Evolutionary conservation across 1,139 yeast genomes (phyloP).

Genomic region (Arxiozyma slooffiae): DNA sequence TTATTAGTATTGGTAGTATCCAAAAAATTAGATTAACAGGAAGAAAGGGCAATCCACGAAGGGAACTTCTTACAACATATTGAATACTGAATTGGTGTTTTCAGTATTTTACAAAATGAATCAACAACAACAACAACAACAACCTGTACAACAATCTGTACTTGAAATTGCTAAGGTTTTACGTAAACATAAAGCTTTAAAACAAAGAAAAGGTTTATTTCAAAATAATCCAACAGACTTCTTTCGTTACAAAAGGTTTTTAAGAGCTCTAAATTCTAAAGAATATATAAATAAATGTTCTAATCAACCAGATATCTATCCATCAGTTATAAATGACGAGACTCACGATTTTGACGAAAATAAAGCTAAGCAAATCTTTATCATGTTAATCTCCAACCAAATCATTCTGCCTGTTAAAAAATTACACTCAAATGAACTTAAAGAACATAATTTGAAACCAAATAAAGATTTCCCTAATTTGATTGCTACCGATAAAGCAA

Average conservation of each 20-base stretch:
- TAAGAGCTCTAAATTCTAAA: conserved; percentile 65
- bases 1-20: too few relatives aligned
- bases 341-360: conserved; percentile 32
- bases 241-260: conserved; percentile 76
- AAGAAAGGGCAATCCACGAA: too few relatives aligned
- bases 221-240: conserved; percentile 66
- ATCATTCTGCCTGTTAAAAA: conserved; percentile 66
- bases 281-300: conserved; percentile 54
- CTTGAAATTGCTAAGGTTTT: conserved; percentile 61
- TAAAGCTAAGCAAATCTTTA: conserved; percentile 45
- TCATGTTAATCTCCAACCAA: conserved; percentile 62
- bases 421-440: conserved; percentile 63
- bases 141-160: conserved; percentile 25
- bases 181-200: conserved; percentile 54
- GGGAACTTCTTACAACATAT: too few relatives aligned
- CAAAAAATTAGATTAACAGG: too few relatives aligned
- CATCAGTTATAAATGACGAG: conserved; percentile 31
- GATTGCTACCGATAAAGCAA: conserved; percentile 56
- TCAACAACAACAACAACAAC: not conserved
- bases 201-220: conserved; percentile 71
- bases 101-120: too few relatives aligned
- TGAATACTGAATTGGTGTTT: too few relatives aligned
- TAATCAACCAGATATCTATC: conserved; percentile 48
- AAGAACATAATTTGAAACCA: conserved; percentile 53
- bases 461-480: conserved; percentile 69